Base-by-base conservation (phyloP, 306 rosid species). In the Inga oerstediana region DNA sequence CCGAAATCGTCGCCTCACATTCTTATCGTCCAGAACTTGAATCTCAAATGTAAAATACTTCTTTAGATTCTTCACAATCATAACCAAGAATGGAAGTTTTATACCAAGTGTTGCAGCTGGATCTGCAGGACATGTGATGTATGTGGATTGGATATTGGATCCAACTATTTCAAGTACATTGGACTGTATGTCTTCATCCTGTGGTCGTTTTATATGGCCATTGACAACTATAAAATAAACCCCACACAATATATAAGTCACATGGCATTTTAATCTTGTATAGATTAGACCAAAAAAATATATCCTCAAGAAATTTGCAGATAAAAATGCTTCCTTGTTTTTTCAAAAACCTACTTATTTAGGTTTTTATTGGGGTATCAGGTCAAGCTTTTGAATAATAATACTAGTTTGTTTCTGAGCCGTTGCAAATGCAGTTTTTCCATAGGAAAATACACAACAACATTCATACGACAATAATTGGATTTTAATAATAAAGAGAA, bases 111-210 rank as follows among this genome's bases (percentile, higher is more conserved):
- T 93, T 73, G 98, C 98, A 81, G 92, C 86, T 52, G 99, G 98
- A 59, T 95, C 99, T n/a, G 96, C 99, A 0, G 99, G 99, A 86
- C 99, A 96, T 0, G 98, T 96, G 70, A 96, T 93, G 86, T 89
- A 93, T 9, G 99, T 89, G 70, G 98, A 92, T 91, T 91, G 98
- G 82, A 96, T 87, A 85, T 96, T 96, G 27, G 97, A 87, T 65
- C 99, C 97, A 79, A 96, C 86, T 75, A 96, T 96, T 88, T 96
- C 98, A 54, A 96, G 95, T 75, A 92, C 99, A 78, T 92, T 91
- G 82, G 98, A 96, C 79, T 94, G 97, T 80, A 96, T 94, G 84
- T 96, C 99, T 85, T 96, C 98, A 86, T 96, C 98, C 81, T 96
- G 98, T 24, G 97, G 98, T 70, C 99, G 92, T 81, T 96, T 94